Base-by-base conservation (phyloP, 2,329 filamentous ascomycete species). In the Fusarium secorum region DNA sequence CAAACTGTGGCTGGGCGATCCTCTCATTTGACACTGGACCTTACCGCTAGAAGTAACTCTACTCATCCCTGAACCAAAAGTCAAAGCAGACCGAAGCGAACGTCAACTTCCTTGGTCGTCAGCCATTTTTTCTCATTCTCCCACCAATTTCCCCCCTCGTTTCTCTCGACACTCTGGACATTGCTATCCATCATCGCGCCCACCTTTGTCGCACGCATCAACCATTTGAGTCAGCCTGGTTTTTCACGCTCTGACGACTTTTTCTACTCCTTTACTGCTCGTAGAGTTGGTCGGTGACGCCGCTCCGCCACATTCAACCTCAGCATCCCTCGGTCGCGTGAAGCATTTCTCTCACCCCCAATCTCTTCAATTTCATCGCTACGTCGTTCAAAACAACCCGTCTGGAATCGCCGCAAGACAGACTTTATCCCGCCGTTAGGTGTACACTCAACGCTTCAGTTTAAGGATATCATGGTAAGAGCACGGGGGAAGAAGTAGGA, bases 381-480 rank as follows among this genome's bases (percentile, higher is more conserved):
- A 45, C 38, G 46, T 51, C 58, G 58, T 22, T 35, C 60, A 60
- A 33, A 53, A 55, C 46, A 57, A 46, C 64, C 53, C 55, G 41
- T 36, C 57, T 52, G 33, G 38, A 59, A 49, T 64, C 66, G 49
- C 63, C 56, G 32, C 61, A 38, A 54, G 49, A 41, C 58, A 46
- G 32, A 39, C 17, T 45, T 42, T 58, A 32, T 54, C 24, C 44
- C 55, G 42, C 33, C 62, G 32, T 33, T 55, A 51, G 41, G 56
- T 58, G 54, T 44, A 41, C 62, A 51, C 64, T 62, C 26, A 53
- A 69, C 68, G 51, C 68, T 71, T 54, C 59, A 68, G 75, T 60
- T 78, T 79, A 80, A 79, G 82, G 83, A 83, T 83, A 88, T 84
- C 85, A 89, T 87, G 87, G 85, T 85, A 78, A 83, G 83, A 83